Base-by-base conservation (phyloP, 768 basidiomycete species). In the Mycena chlorophos region DNA sequence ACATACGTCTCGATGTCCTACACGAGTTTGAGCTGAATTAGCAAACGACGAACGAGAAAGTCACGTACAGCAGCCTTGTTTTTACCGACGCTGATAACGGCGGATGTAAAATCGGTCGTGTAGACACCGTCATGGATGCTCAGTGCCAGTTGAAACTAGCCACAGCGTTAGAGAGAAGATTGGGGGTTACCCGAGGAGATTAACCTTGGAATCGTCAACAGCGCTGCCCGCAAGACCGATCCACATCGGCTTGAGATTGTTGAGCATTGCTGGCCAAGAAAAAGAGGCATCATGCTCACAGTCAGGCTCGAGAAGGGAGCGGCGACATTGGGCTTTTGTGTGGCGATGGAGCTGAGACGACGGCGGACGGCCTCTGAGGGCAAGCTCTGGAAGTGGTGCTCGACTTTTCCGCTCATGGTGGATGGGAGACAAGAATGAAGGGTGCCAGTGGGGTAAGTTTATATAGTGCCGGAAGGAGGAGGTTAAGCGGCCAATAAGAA, bases 101-200 rank as follows among this genome's bases (percentile, higher is more conserved):
- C 61, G 20, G 89, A 88, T 19, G 85, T 72, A 63, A 84, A 92
- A 69, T 92, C 90, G 58, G 89, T 89, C 71, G 78, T 85, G 69
- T 93, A 93, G 67, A 91, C 88, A 16, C 87, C 89, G 68, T 93
- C 91, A 66, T 92, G 90, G 46, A 92, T 77, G 54, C 89, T 88
- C 66, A 91, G 22, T 6, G 16, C 10, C 20, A 8, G 16, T 23
- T 20, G 20, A 16, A 23, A 43, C 8, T 20, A 43, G 12, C 8
- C 10, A 8, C 20, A 43, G 20, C 10, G 10, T 10, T 43, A 43
- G 12, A 8, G 8, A 8, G 20, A 10, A 43, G 20, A 43, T 12
- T 34, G 10, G 31, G 10, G 40, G 22, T 20, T 6, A 43, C 8
- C 40, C 16, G 14, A 77, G 37, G 89, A 93, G 73, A 71, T 91